These are phyloP conservation scores for Candida silvatica DNA, from an alignment of 805 yeast genomes.

Conservation along the genomic window DNA sequence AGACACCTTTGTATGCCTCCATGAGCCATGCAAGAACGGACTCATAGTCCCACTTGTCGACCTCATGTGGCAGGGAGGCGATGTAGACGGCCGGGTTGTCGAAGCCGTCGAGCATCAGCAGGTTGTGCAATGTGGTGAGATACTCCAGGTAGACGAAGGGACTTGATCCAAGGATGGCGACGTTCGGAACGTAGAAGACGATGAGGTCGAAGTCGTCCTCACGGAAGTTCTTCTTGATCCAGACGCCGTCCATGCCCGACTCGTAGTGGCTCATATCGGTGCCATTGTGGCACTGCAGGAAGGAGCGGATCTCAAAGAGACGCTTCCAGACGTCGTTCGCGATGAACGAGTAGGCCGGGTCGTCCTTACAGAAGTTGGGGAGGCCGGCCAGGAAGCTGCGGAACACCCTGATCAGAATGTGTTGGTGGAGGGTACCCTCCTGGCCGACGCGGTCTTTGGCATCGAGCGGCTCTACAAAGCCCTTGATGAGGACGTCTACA, in stretches of 20 bases:
- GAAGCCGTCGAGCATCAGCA: conserved; percentile 40
- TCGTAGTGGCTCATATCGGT: conserved; percentile 24
- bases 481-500: conserved; percentile 17
- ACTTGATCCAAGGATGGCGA: conserved; percentile 24
- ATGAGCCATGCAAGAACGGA: conserved; percentile 1
- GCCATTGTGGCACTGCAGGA: conserved; percentile 26
- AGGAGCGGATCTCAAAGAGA: conserved; percentile 21
- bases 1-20: conserved; percentile 1
- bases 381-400: conserved; percentile 14
- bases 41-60: conserved; percentile 7
- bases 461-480: conserved; percentile 24
- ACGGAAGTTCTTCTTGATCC: conserved; percentile 26
- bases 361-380: conserved; percentile 5
- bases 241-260: conserved; percentile 13
- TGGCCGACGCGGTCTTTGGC: conserved; percentile 20
- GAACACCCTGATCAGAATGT: conserved; percentile 12
- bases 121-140: conserved; percentile 29
- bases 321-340: conserved; percentile 24
- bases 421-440: conserved; percentile 23
- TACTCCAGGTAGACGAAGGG: conserved; percentile 38
- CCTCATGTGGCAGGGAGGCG: conserved; percentile 20
- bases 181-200: conserved; percentile 37
- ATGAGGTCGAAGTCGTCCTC: conserved; percentile 29
- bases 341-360: conserved; percentile 20
- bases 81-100: conserved; percentile 36